Evolutionary conservation across 306 rosid species (phyloP), one percentile per base, ranked within the genome.

Genomic region (Inga laurina): DNA sequence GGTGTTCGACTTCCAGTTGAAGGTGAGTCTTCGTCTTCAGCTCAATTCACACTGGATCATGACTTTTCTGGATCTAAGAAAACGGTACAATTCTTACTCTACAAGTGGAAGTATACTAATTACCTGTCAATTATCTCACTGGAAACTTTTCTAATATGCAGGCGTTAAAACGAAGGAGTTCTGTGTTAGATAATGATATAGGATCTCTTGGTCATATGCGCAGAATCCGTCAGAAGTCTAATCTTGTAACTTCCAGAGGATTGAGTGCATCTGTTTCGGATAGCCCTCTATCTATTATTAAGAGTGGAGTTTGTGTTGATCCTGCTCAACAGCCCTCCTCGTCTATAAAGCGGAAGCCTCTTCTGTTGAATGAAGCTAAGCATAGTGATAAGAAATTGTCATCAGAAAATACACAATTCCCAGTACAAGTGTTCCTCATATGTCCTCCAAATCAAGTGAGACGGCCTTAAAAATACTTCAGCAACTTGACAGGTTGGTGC

Each of bases 141-240:
- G 35, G 54, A 45, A 45, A 21, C 78, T 78, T 49, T 71, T 65
- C 24, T 21, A 18, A 44, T 3, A 64, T 88, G 82, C 83, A 96
- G 99, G 86, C 87, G 71, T 65, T 86, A 64, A 96, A 96, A 84
- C 91, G 90, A 72, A 88, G 93, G 75, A 89, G 88, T 84, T 92
- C 92, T 30, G 89, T 87, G 10, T 79, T 91, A 81, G 97, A 94
- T 61, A 89, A 88, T 88, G 97, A 94, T 85, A 85, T 91, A 65
- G 98, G 97, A 82, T 88, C 97, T 81, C 86, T 83, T 79, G 97
- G 99, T 87, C 91, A 97, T 62, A 87, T 91, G 51, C 97, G 97
- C 48, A 90, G 92, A 83, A 89, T 85, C 81, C 98, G 97, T 66
- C 97, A 88, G 7, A 92, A 92, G 83, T 84, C 97, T 67, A 96